These are phyloP conservation scores for Ploettnerulaceae sp. DNA, from an alignment of 2,329 filamentous ascomycete genomes.

Conservation along the genomic window DNA sequence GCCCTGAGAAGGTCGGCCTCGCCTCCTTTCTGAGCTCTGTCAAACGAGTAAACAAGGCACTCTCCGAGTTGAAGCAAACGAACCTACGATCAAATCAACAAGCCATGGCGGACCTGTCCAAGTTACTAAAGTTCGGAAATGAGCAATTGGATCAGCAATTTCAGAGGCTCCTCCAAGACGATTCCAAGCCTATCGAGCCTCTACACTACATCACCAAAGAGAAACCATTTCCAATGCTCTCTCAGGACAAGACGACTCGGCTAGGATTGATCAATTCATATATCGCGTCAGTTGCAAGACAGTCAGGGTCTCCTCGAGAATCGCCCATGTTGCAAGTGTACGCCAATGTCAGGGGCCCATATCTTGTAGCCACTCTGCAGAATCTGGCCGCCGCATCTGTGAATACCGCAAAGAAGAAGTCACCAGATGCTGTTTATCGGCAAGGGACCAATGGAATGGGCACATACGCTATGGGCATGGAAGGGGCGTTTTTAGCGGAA, in stretches of 20 bases:
- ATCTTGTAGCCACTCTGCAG: conserved; percentile 74
- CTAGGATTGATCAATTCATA: conserved; percentile 76
- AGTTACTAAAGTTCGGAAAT: conserved; percentile 73
- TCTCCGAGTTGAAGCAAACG: conserved; percentile 79
- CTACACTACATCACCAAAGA: conserved; percentile 90
- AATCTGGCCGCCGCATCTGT: conserved; percentile 85
- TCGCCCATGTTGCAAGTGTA: conserved; percentile 78
- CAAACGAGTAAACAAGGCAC: conserved; percentile 81
- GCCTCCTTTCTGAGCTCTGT: conserved; percentile 83
- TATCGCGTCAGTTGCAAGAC: conserved; percentile 58
- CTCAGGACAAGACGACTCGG: conserved; percentile 69
- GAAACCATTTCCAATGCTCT: conserved; percentile 74
- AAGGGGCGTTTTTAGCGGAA: conserved; percentile 81
- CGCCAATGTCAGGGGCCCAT: conserved; percentile 78
- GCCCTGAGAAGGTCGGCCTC: conserved; percentile 76
- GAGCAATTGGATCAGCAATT: conserved; percentile 82
- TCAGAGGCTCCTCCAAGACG: conserved; percentile 71
- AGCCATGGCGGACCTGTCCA: conserved; percentile 73
- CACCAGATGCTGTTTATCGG: conserved; percentile 75
- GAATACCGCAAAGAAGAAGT: conserved; percentile 75
- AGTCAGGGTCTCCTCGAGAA: conserved; percentile 46
- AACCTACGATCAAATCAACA: conserved; percentile 90
- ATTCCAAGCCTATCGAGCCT: conserved; percentile 77
- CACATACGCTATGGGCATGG: conserved; percentile 81
- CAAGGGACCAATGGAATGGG: conserved; percentile 87